Evolutionary conservation across 73 alveolate species (phyloP), one percentile per base, ranked within the genome.

Genomic region (Paraurostyla sp.): DNA sequence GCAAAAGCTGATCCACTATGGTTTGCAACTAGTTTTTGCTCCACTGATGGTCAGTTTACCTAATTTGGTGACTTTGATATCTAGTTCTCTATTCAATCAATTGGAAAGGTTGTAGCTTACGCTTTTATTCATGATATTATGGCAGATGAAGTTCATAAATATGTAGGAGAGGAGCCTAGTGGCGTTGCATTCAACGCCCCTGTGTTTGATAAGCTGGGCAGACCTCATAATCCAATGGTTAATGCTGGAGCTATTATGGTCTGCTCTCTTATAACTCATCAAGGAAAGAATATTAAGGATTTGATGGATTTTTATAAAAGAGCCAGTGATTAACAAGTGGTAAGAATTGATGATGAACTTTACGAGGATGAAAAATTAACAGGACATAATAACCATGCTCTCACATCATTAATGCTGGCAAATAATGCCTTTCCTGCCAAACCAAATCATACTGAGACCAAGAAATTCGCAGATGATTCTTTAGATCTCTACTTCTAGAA

Each of bases 151-250:
- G 84, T 88, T 20, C 62, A 43, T 25, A 62, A 62, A 32, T 49
- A 9, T 33, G 87, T 88, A 25, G 90, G 87, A 36, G 20, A 58
- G 9, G 94, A 87, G 41, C 94, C 94, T 15, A 48, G 85, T 32
- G 94, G 94, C 23, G 71, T 38, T 13, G 63, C 90, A 9, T 87
- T 76, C 69, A 87, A 87, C 75, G 54, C 86, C 33, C 62, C 71
- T 2, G 73, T 51, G 18, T 58, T 87, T 43, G 71, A 23, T 48
- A 48, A 87, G 42, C 20, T n/a, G 25, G 94, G 94, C 27, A 58
- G 15, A n/a, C 94, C 94, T 13, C 94, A 87, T 27, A 87, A 87
- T 35, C 94, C 94, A 15, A 50, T 76, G 86, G 71, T 87, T 25
- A 87, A 87, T 69, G 22, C 94, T 29, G 94, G 94, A 0, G 75